phyloP scores from a whole-genome alignment of 1,284 basidiomycete genomes.

The Austroboletus rostrupii region DNA sequence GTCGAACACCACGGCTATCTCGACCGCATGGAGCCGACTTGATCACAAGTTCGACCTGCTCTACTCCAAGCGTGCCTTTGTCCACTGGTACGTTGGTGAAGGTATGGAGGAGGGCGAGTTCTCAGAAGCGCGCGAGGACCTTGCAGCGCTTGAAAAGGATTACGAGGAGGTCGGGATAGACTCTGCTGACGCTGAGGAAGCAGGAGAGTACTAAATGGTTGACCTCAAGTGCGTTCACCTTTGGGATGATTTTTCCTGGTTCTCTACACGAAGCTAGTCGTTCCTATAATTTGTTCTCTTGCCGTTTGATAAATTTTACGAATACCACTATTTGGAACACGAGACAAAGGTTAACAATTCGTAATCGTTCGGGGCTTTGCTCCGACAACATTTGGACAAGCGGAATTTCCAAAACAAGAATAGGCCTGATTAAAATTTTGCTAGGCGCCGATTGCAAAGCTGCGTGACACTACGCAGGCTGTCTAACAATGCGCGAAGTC shows the following conservation, averaged over 20 bases:
- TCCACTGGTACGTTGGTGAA: constrained; percentile 94
- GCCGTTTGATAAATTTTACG: constrained; percentile 30
- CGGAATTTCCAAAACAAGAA: constrained; percentile 27
- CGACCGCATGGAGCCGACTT: constrained; percentile 82
- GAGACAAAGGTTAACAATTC: neutral
- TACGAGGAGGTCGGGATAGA: constrained; percentile 95
- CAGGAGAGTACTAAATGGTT: constrained; percentile 62
- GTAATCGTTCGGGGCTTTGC: neutral
- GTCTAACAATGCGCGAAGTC: constrained; percentile 72
- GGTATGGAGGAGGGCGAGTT: constrained; percentile 99
- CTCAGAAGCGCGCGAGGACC: constrained; percentile 95
- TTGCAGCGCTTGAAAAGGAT: constrained; percentile 95
- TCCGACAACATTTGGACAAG: neutral
- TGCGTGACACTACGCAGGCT: neutral
- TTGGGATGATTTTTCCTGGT: constrained; percentile 15
- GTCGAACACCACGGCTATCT: constrained; percentile 85
- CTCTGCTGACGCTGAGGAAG: constrained; percentile 80
- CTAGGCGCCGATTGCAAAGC: neutral
- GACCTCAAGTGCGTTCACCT: constrained; percentile 5
- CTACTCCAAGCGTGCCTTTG: constrained; percentile 89
- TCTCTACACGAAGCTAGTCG: constrained; percentile 23
- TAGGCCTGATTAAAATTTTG: constrained; percentile 20
- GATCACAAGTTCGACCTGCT: constrained; percentile 96
- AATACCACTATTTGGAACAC: constrained; percentile 11
- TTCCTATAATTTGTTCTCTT: constrained; percentile 28